Percentiles rank a stretch among this genome's conserved stretches.
Conservation (phyloP, 441 rosid genomes). For the Aleurites moluccanus region DNA sequence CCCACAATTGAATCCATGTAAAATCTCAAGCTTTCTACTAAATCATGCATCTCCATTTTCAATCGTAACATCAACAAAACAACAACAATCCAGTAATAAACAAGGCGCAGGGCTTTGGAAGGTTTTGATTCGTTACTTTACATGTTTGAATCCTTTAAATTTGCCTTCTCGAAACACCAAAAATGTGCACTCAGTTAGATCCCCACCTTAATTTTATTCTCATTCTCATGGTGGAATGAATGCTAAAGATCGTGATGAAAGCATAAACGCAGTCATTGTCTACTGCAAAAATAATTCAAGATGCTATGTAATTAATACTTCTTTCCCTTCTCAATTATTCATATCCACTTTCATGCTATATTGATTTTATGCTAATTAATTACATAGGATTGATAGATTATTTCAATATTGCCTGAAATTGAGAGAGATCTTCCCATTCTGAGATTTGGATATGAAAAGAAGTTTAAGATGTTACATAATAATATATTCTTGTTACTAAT, state of each 20-base stretch:
- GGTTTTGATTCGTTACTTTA: conserved; percentile 2
- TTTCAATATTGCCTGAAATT: too few species aligned
- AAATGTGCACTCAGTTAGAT: neutral
- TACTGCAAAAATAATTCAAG: conserved; percentile 29
- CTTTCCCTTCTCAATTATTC: neutral
- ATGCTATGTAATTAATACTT: neutral
- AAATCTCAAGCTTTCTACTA: neutral
- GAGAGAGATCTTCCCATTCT: too few species aligned
- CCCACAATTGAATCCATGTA: neutral
- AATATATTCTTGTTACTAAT: too few species aligned
- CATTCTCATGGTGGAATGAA: conserved; percentile 16
- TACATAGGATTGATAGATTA: too few species aligned
- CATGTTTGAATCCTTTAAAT: conserved; percentile 3
- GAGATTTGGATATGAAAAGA: too few species aligned
- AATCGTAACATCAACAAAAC: neutral
- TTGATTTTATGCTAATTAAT: too few species aligned
- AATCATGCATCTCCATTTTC: neutral
- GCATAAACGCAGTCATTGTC: conserved; percentile 22
- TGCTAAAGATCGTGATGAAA: conserved; percentile 28
- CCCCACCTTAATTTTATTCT: conserved; percentile 6
- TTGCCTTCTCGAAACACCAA: neutral
- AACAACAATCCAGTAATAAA: neutral
- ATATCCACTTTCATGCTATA: too few species aligned
- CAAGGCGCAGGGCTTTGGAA: conserved; percentile 5
- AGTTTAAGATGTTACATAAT: too few species aligned